Conservation (phyloP, 441 rosid species). For the Syzygium malaccense region DNA sequence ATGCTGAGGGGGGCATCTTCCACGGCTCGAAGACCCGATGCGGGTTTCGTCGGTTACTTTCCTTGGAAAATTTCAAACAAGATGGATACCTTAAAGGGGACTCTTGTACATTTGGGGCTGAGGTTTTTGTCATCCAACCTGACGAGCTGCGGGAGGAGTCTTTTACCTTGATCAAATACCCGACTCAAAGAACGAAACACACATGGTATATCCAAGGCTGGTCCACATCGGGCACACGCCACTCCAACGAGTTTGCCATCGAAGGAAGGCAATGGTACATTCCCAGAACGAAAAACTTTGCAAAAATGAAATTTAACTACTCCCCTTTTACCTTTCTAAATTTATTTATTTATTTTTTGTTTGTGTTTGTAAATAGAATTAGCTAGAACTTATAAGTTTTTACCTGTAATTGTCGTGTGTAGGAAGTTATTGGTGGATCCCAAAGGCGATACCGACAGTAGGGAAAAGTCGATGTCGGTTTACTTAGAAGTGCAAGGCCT, state of each 20-base stretch:
- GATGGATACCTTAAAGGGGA: background rate
- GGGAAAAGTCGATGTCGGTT: too few relatives aligned
- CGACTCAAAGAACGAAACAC: rapidly evolving
- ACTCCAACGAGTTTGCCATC: rapidly evolving
- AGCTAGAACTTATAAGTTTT: background rate
- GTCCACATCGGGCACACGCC: rapidly evolving
- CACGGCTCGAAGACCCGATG: background rate
- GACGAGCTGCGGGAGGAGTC: rapidly evolving
- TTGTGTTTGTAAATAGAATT: background rate
- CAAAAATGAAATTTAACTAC: background rate
- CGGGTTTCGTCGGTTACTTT: background rate
- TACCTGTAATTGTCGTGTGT: too few relatives aligned
- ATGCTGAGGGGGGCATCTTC: constrained; percentile 3
- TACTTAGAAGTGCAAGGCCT: too few relatives aligned
- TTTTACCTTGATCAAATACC: background rate
- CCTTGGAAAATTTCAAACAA: background rate
- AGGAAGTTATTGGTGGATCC: too few relatives aligned
- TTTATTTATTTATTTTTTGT: background rate
- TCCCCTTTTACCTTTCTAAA: background rate
- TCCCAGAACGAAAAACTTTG: background rate
- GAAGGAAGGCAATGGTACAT: background rate
- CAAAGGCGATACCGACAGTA: too few relatives aligned
- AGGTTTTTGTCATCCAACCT: background rate
- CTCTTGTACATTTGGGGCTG: background rate
- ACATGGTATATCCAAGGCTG: background rate